phyloP scores from a whole-genome alignment of 106 monocot genomes.

The Dactylorhiza incarnata region DNA sequence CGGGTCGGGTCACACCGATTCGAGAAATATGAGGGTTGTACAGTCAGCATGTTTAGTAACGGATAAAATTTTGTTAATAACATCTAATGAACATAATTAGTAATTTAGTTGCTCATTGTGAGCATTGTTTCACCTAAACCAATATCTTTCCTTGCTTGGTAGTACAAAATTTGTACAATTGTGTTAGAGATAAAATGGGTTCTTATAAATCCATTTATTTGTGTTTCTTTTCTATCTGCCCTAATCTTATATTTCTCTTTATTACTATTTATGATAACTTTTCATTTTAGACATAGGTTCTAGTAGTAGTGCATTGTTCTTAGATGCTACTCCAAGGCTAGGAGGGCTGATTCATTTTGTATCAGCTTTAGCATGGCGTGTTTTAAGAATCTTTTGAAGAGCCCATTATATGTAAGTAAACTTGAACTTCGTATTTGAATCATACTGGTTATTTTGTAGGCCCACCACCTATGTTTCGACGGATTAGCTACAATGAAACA shows the following conservation, averaged over 20 bases:
- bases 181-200: neutral
- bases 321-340: neutral
- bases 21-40: too few relatives aligned
- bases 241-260: neutral
- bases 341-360: neutral
- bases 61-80: neutral
- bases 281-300: too few relatives aligned
- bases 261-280: neutral
- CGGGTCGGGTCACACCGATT: too few relatives aligned
- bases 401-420: neutral
- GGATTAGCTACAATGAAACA: constrained; percentile 65
- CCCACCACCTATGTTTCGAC: constrained; percentile 55
- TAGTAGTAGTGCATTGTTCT: neutral
- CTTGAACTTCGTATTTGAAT: neutral
- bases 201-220: neutral
- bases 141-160: neutral
- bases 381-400: neutral
- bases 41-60: too few relatives aligned
- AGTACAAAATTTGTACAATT: neutral
- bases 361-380: neutral
- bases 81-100: neutral
- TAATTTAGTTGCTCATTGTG: neutral
- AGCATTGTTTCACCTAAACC: neutral
- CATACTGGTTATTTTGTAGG: constrained; percentile 27
- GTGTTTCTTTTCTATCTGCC: neutral